phyloP scores from a whole-genome alignment of 306 rosid genomes.

The Cercis canadensis region DNA sequence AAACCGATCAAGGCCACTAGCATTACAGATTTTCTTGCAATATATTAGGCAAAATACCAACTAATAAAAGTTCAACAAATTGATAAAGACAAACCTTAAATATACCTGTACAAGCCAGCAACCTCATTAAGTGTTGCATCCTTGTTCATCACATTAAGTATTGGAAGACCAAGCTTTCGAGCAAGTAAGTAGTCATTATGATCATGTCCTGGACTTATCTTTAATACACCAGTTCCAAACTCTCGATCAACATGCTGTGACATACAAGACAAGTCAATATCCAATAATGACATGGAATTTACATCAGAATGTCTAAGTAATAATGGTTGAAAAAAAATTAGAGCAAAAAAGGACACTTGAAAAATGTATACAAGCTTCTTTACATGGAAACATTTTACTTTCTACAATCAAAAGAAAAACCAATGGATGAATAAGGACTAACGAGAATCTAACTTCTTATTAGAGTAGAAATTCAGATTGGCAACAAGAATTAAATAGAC shows the following conservation, averaged over 20 bases:
- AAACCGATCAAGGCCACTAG: constrained; percentile 94
- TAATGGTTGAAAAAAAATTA: too few relatives aligned
- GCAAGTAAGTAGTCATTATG: constrained; percentile 93
- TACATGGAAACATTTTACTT: too few relatives aligned
- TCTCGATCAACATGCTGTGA: constrained; percentile 86
- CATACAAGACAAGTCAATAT: constrained; percentile 33
- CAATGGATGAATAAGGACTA: too few relatives aligned
- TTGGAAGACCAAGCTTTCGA: constrained; percentile 95
- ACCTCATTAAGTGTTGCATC: constrained; percentile 92
- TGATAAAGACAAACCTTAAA: constrained; percentile 17
- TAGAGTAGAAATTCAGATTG: too few relatives aligned
- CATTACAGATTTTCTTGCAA: constrained; percentile 36
- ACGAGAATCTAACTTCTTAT: too few relatives aligned
- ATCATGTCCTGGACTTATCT: constrained; percentile 99
- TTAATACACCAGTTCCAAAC: constrained; percentile 94
- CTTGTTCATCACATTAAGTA: constrained; percentile 97
- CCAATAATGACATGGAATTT: constrained; percentile 13
- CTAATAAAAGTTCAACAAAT: constrained; percentile 29
- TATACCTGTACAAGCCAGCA: constrained; percentile 87
- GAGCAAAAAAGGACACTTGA: too few relatives aligned
- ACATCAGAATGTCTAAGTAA: constrained; percentile 27
- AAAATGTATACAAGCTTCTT: too few relatives aligned
- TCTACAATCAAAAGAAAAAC: too few relatives aligned
- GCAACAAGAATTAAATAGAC: too few relatives aligned
- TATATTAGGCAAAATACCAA: constrained; percentile 35